Base-by-base conservation (phyloP, 2,329 filamentous ascomycete species). In the Sarocladiaceae sp. region DNA sequence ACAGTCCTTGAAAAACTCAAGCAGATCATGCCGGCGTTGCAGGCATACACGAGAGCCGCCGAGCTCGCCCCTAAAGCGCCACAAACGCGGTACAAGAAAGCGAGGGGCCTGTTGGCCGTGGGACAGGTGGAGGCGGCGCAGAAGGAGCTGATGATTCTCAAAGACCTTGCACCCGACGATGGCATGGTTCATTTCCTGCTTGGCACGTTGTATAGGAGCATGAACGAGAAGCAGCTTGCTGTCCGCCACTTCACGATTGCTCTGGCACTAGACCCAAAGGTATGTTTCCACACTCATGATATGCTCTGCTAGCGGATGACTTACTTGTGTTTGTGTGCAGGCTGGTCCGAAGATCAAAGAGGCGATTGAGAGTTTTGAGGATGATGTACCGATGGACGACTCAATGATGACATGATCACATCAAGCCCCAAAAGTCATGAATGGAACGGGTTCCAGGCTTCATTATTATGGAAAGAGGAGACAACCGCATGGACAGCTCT, bases 121-220 rank as follows among this genome's bases (percentile, higher is more conserved):
- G 82, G 73, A 58, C 84, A 76, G 68, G 78, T 88, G 42, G 78
- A 88, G 31, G 78, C 84, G 46, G 94, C 94, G 0, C 79, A 95
- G 57, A 79, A 80, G 23, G 94, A 99, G 66, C 75, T 99, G 52
- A 84, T 91, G 67, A 80, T 92, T n/a, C 72, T 99, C 54, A 94
- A 95, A 64, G 90, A 96, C 60, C 78, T 96, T 56, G 92, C 91
- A 4, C 93, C 94, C 0, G 92, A 99, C 63, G 93, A 97, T 68
- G 90, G 93, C 4, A 96, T 92, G 62, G 92, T 99, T 33, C 94
- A 97, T 71, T 99, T 97, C 73, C 75, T 96, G 56, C 83, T 99
- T 35, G 95, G 92, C 18, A 89, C 90, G 65, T 79, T 91, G 56
- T 90, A 91, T 71, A 87, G 87, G 68, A 78, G 75, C 52, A 76